Percentiles rank a stretch among this genome's conserved stretches.
These are phyloP conservation scores for Rhytidiadelphus loreus DNA, from an alignment of 225 moss, liverwort and hornwort species.

Conservation along the genomic window DNA sequence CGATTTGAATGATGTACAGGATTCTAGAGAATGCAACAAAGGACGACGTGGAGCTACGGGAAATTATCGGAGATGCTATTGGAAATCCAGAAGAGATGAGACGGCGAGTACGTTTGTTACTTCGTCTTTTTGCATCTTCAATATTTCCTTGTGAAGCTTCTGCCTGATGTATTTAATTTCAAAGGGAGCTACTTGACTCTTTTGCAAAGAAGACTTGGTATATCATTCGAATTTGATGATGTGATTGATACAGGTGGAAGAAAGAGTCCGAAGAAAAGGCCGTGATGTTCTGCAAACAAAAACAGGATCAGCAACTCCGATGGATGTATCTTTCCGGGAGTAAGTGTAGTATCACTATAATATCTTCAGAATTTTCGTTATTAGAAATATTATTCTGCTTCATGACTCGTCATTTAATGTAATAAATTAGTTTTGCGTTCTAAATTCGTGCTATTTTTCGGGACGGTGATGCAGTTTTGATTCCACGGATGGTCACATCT, in stretches of 20 bases:
- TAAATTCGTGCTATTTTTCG: background rate
- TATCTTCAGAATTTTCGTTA: background rate
- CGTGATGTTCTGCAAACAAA: conserved; percentile 60
- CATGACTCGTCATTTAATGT: background rate
- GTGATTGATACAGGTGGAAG: conserved; percentile 62
- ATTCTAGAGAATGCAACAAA: conserved; percentile 92
- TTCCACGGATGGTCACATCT: conserved; percentile 56
- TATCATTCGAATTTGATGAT: background rate
- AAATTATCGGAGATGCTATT: conserved; percentile 92
- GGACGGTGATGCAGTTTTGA: conserved; percentile 56
- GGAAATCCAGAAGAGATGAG: conserved; percentile 98
- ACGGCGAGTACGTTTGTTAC: conserved; percentile 53
- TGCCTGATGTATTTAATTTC: background rate
- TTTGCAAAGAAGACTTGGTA: background rate
- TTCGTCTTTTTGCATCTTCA: background rate
- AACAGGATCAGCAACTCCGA: conserved; percentile 66
- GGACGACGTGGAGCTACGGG: conserved; percentile 89
- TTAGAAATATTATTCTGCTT: background rate
- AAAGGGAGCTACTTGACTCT: background rate
- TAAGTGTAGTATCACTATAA: conserved; percentile 18
- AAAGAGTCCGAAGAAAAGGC: conserved; percentile 86
- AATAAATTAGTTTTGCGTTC: background rate
- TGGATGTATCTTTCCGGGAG: conserved; percentile 67
- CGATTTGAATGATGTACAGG: conserved; percentile 17
- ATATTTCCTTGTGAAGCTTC: background rate